Percentiles rank a stretch among this genome's conserved stretches.
These are phyloP conservation scores for Sequoiadendron giganteum DNA, from an alignment of 75 land plant species.

Conservation along the genomic window DNA sequence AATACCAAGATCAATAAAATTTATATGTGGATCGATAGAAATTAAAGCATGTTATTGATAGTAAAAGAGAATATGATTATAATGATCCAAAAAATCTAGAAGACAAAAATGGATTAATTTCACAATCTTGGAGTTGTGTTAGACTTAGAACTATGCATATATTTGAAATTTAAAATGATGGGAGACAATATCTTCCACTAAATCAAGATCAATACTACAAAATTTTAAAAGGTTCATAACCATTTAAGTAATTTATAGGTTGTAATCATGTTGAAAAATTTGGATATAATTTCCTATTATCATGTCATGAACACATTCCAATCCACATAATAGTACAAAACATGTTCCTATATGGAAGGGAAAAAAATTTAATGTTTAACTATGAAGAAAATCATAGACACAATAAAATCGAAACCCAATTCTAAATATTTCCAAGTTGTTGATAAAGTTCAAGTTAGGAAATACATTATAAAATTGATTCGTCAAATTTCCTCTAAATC, in stretches of 20 bases:
- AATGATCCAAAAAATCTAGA: background rate
- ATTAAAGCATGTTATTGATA: too few species aligned
- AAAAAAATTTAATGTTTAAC: background rate
- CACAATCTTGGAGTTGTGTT: too few species aligned
- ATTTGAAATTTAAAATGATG: background rate
- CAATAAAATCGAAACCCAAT: background rate
- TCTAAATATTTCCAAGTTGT: background rate
- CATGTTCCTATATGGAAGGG: too few species aligned
- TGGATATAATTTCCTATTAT: too few species aligned
- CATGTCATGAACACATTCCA: too few species aligned
- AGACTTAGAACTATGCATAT: too few species aligned
- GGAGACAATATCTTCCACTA: background rate
- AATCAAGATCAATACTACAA: background rate
- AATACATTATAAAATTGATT: background rate
- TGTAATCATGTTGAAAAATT: too few species aligned
- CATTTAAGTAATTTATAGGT: background rate
- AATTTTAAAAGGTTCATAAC: too few species aligned
- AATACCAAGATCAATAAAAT: background rate
- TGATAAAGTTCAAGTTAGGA: background rate
- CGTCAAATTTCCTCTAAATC: too few species aligned
- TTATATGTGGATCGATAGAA: background rate
- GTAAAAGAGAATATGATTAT: background rate
- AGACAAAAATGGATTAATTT: background rate
- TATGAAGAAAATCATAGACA: background rate
- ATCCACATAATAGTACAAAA: too few species aligned